Evolutionary conservation across 768 basidiomycete species (phyloP), one percentile per base, ranked within the genome.

Genomic region (Rhodocollybia butyracea): DNA sequence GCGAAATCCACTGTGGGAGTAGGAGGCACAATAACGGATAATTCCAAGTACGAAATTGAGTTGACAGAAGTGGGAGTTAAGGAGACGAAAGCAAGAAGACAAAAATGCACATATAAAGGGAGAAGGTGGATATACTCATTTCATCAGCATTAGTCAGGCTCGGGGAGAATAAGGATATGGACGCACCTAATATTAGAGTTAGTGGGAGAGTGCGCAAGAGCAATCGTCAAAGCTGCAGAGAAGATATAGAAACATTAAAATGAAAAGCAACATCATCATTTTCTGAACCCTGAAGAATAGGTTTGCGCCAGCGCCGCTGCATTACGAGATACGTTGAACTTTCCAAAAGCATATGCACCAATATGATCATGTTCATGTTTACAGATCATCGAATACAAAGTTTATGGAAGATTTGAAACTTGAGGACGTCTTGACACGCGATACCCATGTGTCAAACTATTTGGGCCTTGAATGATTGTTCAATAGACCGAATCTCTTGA

Each of bases 1-100:
- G 11, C n/a, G 47, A 6, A 32, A 31, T 31, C 47, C 47, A 50
- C 47, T 32, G 47, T 50, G 47, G 47, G 47, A 50, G 26, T 48
- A 48, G 47, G 34, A n/a, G 12, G 22, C 31, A 21, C 30, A 48
- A 19, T 21, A 48, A 2, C 11, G 47, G 30, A 48, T 31, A 50
- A 17, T 10, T 32, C 46, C 22, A 36, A 40, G 50, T 24, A 52
- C 26, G 26, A 45, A 29, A 45, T 7, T 24, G 26, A 29, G 10
- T 8, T 10, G 11, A 29, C 5, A 45, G 43, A 10, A 27, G 7
- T 24, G 21, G n/a, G 43, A 27, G 21, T 7, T 45, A 12, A 22
- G 15, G 26, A 15, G 24, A 45, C 15, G 43, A 29, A 12, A 42
- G n/a, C n/a, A 42, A 24, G 22, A 24, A 17, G 41, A n/a, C n/a